Conservation (phyloP, 2,329 filamentous ascomycete genomes). For the Colletotrichum acutatum region DNA sequence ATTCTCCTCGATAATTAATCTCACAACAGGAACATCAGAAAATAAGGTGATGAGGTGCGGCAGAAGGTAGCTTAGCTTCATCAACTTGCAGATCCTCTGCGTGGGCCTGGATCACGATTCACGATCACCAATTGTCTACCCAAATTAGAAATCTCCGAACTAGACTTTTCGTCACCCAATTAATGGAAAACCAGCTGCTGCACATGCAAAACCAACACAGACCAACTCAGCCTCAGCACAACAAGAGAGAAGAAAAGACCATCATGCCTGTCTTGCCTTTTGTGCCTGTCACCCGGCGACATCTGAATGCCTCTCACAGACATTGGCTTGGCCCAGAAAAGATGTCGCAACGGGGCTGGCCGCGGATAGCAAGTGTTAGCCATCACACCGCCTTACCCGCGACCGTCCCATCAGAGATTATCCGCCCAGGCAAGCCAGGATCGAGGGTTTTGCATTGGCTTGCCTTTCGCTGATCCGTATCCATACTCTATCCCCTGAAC, state of each 20-base stretch:
- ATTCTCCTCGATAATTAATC: too few species aligned
- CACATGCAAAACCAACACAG: slow-evolving; percentile 33
- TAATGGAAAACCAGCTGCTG: slow-evolving; percentile 26
- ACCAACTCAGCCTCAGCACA: slow-evolving; percentile 13
- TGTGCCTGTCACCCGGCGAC: neutral
- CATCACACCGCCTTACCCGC: neutral
- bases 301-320: slow-evolving; percentile 8
- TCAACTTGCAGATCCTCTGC: neutral
- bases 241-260: neutral
- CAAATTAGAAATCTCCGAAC: neutral
- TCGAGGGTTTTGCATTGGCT: slow-evolving; percentile 8
- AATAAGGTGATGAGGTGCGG: neutral
- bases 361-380: slow-evolving; percentile 10
- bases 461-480: neutral
- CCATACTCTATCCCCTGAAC: too few species aligned
- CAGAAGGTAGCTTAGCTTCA: neutral
- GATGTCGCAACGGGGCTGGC: neutral
- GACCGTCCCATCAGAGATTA: slow-evolving; percentile 14
- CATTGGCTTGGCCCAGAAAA: slow-evolving; percentile 19
- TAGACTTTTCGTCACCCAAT: slow-evolving; percentile 15
- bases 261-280: neutral
- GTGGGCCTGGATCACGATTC: neutral
- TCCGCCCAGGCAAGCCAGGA: neutral
- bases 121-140: neutral
- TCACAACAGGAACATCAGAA: too few species aligned